These are phyloP conservation scores for Yarrowia hollandica DNA, from an alignment of 805 yeast genomes.

Conservation along the genomic window DNA sequence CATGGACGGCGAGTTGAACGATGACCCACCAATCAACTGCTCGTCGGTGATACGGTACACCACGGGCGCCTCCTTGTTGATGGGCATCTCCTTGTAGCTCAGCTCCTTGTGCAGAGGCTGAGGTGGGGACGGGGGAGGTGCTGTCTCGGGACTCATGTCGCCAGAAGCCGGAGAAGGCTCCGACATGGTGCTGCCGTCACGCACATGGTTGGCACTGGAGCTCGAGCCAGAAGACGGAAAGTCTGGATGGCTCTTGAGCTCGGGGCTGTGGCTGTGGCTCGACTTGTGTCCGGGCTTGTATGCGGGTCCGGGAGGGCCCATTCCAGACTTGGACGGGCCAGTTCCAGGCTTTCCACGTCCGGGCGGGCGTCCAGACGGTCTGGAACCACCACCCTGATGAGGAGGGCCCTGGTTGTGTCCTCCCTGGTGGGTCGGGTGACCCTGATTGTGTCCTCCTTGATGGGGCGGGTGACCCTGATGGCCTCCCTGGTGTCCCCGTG, in stretches of 20 bases:
- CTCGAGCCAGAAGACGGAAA: no score
- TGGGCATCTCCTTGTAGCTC: slow-evolving; percentile 26
- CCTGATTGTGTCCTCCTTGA: background rate
- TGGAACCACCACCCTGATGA: no score
- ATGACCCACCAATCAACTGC: slow-evolving; percentile 13
- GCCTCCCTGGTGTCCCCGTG: background rate
- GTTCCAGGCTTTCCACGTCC: background rate
- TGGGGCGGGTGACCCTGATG: background rate
- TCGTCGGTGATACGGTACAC: slow-evolving; percentile 18
- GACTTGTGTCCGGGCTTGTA: slow-evolving; percentile 24
- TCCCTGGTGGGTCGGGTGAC: no score
- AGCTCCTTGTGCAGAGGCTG: slow-evolving; percentile 28
- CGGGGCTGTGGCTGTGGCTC: slow-evolving; percentile 23
- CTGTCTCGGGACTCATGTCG: no score
- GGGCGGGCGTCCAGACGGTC: background rate
- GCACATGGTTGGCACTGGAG: no score
- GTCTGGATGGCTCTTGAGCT: slow-evolving; percentile 15
- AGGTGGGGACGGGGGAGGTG: slow-evolving; percentile 2
- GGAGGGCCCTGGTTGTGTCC: no score
- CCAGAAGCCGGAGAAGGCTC: slow-evolving; percentile 3
- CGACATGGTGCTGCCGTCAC: background rate
- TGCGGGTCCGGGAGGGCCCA: background rate
- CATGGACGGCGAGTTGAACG: slow-evolving; percentile 21
- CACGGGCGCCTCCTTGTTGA: slow-evolving; percentile 27
- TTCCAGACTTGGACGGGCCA: no score